Evolutionary conservation across 192 early-diverging fungal species (phyloP), one percentile per base, ranked within the genome.

Genomic region (Borealophlyctis nickersoniae): DNA sequence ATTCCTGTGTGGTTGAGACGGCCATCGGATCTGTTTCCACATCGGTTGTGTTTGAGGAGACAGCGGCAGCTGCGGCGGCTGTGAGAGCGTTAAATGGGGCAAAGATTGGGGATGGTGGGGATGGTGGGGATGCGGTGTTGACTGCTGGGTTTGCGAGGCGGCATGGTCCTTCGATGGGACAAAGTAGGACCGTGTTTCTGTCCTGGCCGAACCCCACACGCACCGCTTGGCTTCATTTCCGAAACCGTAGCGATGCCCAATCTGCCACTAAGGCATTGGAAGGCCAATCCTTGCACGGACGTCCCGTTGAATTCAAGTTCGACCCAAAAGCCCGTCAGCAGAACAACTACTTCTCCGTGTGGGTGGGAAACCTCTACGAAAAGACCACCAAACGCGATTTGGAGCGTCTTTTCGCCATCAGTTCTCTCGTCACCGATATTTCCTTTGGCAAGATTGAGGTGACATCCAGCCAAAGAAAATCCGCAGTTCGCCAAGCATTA

Each of bases 321-420:
- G 39, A 45, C 19, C 7, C 7, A 7, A 45, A 45, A 19, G n/a
- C n/a, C n/a, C 39, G 39, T 19, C 39, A 45, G 19, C 39, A 45
- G 19, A 45, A 7, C 39, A n/a, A n/a, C n/a, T 45, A 13, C 39
- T 45, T 45, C 39, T 45, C 39, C 9, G 39, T 45, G 9, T 45
- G 39, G 39, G 39, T 45, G 9, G 39, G 39, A 13, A 45, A 45
- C 39, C 39, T 45, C 39, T 45, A 45, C 39, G 39, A 45, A 45
- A 45, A 45, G 19, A 45, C 39, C 39, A 45, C 39, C 7, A 45
- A 45, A 45, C 39, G 39, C 39, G 39, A 45, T 45, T 19, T 45
- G 39, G 39, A 45, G 19, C 39, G 39, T 19, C 39, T 45, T 13
- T 45, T 45, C 39, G 7, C 39, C 7, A 45, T 45, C 39, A 45